These are phyloP conservation scores for Fusarium pilosicola DNA, from an alignment of 2,329 filamentous ascomycete species.

Conservation along the genomic window DNA sequence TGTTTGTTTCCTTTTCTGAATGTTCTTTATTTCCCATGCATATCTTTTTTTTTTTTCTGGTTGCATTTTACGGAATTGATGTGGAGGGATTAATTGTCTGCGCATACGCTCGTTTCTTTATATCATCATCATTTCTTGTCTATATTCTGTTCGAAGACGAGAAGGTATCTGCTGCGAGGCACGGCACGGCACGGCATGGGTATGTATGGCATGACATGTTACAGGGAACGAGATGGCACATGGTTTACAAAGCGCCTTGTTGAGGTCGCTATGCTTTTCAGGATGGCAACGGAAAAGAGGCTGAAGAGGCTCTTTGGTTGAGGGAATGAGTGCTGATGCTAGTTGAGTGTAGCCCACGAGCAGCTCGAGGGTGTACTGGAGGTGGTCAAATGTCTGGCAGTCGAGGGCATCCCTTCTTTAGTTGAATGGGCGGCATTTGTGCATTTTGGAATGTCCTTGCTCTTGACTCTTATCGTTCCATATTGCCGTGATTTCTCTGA, in stretches of 20 bases:
- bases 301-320: not conserved
- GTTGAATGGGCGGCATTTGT: slow-evolving; percentile 44
- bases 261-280: not conserved
- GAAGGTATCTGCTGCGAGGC: slow-evolving; percentile 43
- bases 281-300: not conserved
- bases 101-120: slow-evolving; percentile 27
- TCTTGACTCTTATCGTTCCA: slow-evolving; percentile 20
- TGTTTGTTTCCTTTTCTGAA: slow-evolving; percentile 24
- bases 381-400: slow-evolving; percentile 14
- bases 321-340: not conserved
- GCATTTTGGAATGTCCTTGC: slow-evolving; percentile 40
- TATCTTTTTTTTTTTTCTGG: slow-evolving; percentile 12
- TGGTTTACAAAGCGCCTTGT: slow-evolving; percentile 3
- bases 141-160: slow-evolving; percentile 35
- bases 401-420: slow-evolving; percentile 38
- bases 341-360: not conserved
- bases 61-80: slow-evolving; percentile 27
- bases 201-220: slow-evolving; percentile 4
- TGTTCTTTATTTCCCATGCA: slow-evolving; percentile 21
- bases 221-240: slow-evolving; percentile 1
- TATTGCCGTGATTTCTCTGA: not conserved
- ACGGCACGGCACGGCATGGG: slow-evolving; percentile 31
- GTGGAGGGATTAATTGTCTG: slow-evolving; percentile 33
- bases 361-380: not conserved
- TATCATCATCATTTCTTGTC: slow-evolving; percentile 25